Conservation (phyloP, 2,329 filamentous ascomycete genomes). For the Mariannaea sp. region DNA sequence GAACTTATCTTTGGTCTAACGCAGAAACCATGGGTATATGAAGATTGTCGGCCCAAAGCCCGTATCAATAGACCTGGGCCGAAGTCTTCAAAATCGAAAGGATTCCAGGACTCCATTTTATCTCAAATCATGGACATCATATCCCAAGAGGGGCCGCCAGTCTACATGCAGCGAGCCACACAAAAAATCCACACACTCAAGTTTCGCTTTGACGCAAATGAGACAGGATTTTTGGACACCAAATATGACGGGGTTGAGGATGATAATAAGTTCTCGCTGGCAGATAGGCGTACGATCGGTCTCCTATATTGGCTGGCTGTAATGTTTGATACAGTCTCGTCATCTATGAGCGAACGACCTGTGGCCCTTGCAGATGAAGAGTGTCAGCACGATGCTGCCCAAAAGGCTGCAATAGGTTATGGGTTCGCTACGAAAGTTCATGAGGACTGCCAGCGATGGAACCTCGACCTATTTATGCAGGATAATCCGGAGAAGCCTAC, state of each 20-base stretch:
- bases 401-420: background rate
- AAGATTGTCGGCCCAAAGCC: constrained; percentile 2
- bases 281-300: constrained; percentile 51
- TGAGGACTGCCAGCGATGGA: constrained; percentile 14
- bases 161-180: constrained; percentile 32
- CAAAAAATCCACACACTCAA: constrained; percentile 33
- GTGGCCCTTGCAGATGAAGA: constrained; percentile 45
- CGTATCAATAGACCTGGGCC: background rate
- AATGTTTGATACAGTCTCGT: constrained; percentile 63
- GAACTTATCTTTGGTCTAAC: constrained; percentile 48
- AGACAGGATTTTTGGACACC: constrained; percentile 11
- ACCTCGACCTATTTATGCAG: constrained; percentile 25
- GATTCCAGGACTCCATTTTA: constrained; percentile 7
- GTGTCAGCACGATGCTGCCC: constrained; percentile 40
- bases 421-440: background rate
- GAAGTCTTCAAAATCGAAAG: background rate
- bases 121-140: constrained; percentile 26
- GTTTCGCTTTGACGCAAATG: constrained; percentile 30
- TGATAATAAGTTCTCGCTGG: background rate
- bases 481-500: constrained; percentile 33
- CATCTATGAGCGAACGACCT: constrained; percentile 52
- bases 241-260: constrained; percentile 8
- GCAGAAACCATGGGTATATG: constrained; percentile 34
- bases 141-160: constrained; percentile 28
- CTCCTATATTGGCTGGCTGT: constrained; percentile 62